Evolutionary conservation across 2,329 filamentous ascomycete species (phyloP).

Genomic region (Talaromyces sp.): DNA sequence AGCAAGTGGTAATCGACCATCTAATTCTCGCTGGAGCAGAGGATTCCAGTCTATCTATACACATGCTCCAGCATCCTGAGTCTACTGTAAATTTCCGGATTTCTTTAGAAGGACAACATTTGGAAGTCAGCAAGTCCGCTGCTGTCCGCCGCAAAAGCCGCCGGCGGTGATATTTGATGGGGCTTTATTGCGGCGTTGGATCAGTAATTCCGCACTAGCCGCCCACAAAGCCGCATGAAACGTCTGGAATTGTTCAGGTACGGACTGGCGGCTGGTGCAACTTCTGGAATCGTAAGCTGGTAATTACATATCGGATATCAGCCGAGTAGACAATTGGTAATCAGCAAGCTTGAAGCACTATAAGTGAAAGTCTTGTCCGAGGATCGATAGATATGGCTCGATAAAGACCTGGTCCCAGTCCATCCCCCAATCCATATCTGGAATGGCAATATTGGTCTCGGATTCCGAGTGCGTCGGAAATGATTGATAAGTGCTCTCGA

Average conservation of each 20-base stretch:
- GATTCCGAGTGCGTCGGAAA: conserved; percentile 12
- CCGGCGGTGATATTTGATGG: neutral
- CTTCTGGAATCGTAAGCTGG: neutral
- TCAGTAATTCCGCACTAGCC: neutral
- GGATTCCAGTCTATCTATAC: neutral
- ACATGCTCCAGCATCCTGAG: neutral
- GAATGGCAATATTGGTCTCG: conserved; percentile 18
- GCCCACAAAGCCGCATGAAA: neutral
- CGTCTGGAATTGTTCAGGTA: neutral
- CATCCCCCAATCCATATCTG: conserved; percentile 25
- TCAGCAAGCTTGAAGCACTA: neutral
- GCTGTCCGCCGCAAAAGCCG: neutral
- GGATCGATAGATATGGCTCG: conserved; percentile 29
- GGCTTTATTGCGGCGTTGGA: neutral
- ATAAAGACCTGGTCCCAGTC: conserved; percentile 33
- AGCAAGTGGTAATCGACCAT: neutral
- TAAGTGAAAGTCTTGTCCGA: conserved; percentile 21
- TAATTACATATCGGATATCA: neutral
- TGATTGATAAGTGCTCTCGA: conserved; percentile 22
- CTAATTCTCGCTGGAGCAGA: neutral
- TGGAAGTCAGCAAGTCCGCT: neutral
- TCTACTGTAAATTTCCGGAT: neutral
- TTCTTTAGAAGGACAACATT: neutral
- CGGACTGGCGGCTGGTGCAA: neutral
- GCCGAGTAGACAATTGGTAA: neutral